phyloP scores from a whole-genome alignment of 208 protist species.

The Trypanosoma congolense region DNA sequence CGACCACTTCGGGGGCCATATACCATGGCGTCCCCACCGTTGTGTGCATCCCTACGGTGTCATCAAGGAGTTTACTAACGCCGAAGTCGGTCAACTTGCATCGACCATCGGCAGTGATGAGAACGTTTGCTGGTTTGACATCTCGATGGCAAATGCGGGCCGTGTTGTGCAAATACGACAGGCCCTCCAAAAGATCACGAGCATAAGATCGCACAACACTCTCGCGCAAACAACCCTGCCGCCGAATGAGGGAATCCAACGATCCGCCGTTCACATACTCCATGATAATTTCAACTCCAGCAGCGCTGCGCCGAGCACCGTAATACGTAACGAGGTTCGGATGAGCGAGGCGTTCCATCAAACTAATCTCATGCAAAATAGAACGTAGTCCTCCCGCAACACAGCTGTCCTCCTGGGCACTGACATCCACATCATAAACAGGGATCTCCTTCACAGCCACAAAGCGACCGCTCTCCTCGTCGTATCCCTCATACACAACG shows the following conservation, averaged over 20 bases:
- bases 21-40: conserved; percentile 89
- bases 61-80: conserved; percentile 54
- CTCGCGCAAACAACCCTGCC: conserved; percentile 61
- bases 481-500: conserved; percentile 80
- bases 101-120: conserved; percentile 75
- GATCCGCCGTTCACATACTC: conserved; percentile 85
- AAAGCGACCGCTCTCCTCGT: conserved; percentile 72
- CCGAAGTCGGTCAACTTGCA: conserved; percentile 91
- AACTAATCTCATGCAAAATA: conserved; percentile 68
- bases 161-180: conserved; percentile 78
- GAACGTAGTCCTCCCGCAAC: conserved; percentile 22
- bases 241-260: conserved; percentile 60
- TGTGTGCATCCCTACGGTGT: conserved; percentile 47
- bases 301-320: conserved; percentile 55
- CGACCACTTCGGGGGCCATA: conserved; percentile 90
- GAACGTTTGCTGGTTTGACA: conserved; percentile 89
- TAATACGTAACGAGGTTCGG: conserved; percentile 80
- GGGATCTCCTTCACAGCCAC: conserved; percentile 87
- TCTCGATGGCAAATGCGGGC: conserved; percentile 86
- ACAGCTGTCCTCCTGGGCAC: not conserved
- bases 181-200: conserved; percentile 65
- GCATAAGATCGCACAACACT: conserved; percentile 67
- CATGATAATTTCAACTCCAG: conserved; percentile 85
- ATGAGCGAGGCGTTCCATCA: conserved; percentile 71
- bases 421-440: conserved; percentile 35